phyloP scores from a whole-genome alignment of 768 basidiomycete genomes.

The Auriscalpium vulgare region DNA sequence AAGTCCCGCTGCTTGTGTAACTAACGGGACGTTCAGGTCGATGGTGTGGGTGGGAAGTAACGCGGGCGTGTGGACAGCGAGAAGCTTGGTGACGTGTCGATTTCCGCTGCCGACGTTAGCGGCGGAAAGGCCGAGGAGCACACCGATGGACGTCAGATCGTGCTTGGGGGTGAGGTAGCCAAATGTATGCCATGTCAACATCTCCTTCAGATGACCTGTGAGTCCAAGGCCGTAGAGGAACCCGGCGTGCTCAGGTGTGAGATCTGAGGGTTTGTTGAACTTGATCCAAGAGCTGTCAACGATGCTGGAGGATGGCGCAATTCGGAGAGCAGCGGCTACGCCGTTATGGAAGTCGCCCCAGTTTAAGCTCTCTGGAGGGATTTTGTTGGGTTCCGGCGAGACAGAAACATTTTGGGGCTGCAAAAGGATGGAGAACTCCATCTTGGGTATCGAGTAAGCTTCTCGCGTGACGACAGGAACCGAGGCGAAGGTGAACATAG shows the following conservation, averaged over 20 bases:
- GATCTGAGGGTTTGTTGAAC: slow-evolving; percentile 87
- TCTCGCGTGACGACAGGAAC: slow-evolving; percentile 69
- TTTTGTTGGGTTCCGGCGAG: slow-evolving; percentile 63
- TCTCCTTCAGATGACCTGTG: slow-evolving; percentile 80
- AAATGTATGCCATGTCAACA: slow-evolving; percentile 95
- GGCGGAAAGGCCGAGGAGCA: slow-evolving; percentile 88
- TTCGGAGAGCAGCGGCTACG: slow-evolving; percentile 83
- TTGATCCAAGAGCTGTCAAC: slow-evolving; percentile 94
- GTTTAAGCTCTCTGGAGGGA: slow-evolving; percentile 58
- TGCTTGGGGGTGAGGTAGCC: slow-evolving; percentile 93
- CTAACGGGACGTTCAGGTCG: slow-evolving; percentile 83
- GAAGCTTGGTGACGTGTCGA: slow-evolving; percentile 79
- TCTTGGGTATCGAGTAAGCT: slow-evolving; percentile 69
- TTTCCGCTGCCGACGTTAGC: slow-evolving; percentile 84
- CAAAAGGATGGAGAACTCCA: slow-evolving; percentile 68
- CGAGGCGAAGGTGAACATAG: slow-evolving; percentile 86
- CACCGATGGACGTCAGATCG: slow-evolving; percentile 88
- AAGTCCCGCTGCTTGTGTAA: slow-evolving; percentile 85
- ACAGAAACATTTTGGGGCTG: slow-evolving; percentile 65
- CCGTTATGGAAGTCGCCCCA: slow-evolving; percentile 99
- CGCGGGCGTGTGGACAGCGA: slow-evolving; percentile 91
- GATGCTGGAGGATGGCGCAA: slow-evolving; percentile 63
- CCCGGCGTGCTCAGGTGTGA: slow-evolving; percentile 93
- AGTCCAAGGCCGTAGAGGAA: slow-evolving; percentile 90
- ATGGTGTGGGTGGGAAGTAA: slow-evolving; percentile 80